Percentiles rank a stretch among this genome's conserved stretches.
These are phyloP conservation scores for Dryadomyces sulphureus DNA, from an alignment of 2,329 filamentous ascomycete genomes.

Conservation along the genomic window DNA sequence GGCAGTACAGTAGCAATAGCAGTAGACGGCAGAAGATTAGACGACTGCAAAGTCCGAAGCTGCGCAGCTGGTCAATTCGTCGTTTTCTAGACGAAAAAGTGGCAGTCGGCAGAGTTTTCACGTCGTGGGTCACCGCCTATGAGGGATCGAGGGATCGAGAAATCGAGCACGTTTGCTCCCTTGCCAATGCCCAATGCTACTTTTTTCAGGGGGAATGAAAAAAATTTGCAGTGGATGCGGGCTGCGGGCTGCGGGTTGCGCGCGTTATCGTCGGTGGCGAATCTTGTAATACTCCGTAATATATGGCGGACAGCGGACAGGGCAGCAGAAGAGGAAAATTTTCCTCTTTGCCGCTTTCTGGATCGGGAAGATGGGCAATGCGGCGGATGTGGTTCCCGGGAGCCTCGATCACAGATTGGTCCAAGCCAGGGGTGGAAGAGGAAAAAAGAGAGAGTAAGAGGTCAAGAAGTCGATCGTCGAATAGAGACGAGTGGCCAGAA, in stretches of 20 bases:
- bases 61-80: background rate
- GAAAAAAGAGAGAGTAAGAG: background rate
- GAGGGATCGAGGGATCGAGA: background rate
- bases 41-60: background rate
- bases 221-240: background rate
- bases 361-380: background rate
- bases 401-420: no score
- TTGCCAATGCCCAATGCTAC: background rate
- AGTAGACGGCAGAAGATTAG: no score
- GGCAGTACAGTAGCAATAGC: no score
- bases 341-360: background rate
- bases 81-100: background rate
- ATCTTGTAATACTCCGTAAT: background rate
- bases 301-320: no score
- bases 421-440: background rate
- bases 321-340: background rate
- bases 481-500: no score
- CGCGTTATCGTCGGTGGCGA: conserved; percentile 1
- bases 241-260: background rate
- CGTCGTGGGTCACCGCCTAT: background rate
- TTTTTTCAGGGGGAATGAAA: background rate
- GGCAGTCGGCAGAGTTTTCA: background rate
- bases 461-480: no score
- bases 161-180: no score
- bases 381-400: no score